Base-by-base conservation (phyloP, 345 rosid species). In the Fremontodendron californicum region DNA sequence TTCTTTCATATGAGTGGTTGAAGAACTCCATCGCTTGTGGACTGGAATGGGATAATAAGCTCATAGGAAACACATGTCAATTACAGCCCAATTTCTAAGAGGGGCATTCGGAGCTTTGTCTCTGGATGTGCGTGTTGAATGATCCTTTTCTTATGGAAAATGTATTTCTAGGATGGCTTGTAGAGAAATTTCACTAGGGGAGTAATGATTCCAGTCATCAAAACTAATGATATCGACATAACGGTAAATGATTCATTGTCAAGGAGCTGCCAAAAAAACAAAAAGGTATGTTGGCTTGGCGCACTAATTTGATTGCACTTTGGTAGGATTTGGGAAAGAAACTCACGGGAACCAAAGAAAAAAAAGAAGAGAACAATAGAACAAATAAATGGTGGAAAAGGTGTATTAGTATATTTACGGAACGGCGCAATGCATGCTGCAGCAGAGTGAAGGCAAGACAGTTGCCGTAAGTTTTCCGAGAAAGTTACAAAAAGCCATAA, bases 1-100 rank as follows among this genome's bases (percentile, higher is more conserved):
- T 93, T 97, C 92, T 90, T 3, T 91, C 90, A n/a, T n/a, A n/a
- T n/a, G n/a, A 27, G 96, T 96, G 75, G 88, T 92, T 0, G n/a
- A n/a, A n/a, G 90, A 93, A 0, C 92, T 90, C 75, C 87, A 95
- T 37, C 90, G 97, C 82, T 90, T 93, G 80, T 95, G n/a, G n/a
- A n/a, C n/a, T n/a, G 99, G 83, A 95, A 93, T 4, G 99, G 99
- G 73, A 95, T 77, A 82, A 93, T 88, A n/a, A n/a, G 23, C 55
- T 51, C 23, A 18, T 18, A 18, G 55, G 21, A 51, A 51, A 51
- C 9, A 51, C n/a, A 15, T 15, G 54, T 49, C 54, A 49, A 49
- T 16, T 16, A 16, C 54, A 52, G 21, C 57, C 23, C 57, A 48
- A 1, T 48, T 51, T 51, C 23, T 18, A n/a, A n/a, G n/a, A n/a